Base-by-base conservation (phyloP, 2,329 filamentous ascomycete genomes). In the Anisogramma anomala region DNA sequence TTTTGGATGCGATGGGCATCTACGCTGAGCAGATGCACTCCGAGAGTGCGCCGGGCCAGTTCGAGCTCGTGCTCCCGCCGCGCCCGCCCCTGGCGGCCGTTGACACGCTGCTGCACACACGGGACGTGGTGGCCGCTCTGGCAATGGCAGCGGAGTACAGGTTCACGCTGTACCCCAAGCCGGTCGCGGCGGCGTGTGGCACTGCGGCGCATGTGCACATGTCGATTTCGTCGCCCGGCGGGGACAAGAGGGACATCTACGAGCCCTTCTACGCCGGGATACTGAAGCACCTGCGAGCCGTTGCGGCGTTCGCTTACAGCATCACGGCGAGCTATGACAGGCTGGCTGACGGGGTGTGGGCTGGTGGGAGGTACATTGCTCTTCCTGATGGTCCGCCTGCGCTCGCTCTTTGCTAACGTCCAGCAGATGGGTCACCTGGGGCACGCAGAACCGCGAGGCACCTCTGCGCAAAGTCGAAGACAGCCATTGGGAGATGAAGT, bases 401-500 rank as follows among this genome's bases (percentile, higher is more conserved):
- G n/a, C n/a, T n/a, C n/a, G n/a, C n/a, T n/a, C n/a, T n/a, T n/a
- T n/a, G n/a, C 33, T 43, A n/a, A 42, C 33, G 11, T 7, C 17
- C 11, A 30, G 9, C 22, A 47, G 45, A 23, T 88, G 80, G 78
- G 72, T 88, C 0, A 65, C 79, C 0, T 93, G 84, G 84, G 85
- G 85, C 10, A 82, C 77, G 4, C 79, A 91, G 60, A 91, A 91
- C 57, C 76, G 82, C 14, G 83, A 89, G 62, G 68, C 76, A 4
- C 80, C 84, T 0, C 64, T 93, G 8, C 72, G 84, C 10, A 79
- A 81, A 55, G 71, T 86, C 35, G 63, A 65, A 3, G 63, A 58
- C 2, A 77, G 74, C 15, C 79, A 85, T 53, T 93, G 84, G 81
- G 85, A 93, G 59, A 51, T 93, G 17, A 81, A 85, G 53, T 76